Base-by-base conservation (phyloP, 2,329 filamentous ascomycete genomes). In the Hypoxylon sp. region DNA sequence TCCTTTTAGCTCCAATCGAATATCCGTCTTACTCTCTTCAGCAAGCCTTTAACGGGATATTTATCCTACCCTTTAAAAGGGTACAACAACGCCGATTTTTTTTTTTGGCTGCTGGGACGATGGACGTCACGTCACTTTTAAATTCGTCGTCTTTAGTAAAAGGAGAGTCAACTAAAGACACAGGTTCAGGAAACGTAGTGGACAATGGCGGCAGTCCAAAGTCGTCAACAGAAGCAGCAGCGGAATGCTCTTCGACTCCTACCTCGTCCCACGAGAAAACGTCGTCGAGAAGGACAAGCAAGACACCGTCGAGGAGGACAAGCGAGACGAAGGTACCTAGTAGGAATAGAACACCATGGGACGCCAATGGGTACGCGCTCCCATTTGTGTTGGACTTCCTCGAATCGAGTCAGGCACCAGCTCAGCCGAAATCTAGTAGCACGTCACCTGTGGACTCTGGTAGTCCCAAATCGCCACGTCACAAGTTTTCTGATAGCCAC, bases 401-500 rank as follows among this genome's bases (percentile, higher is more conserved):
- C 13, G 75, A 73, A 53, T 56, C 64, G 27, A 59, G 65, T 17
- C 67, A 65, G 49, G 57, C 46, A 32, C 45, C 49, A 32, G 38
- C 51, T 16, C 55, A 55, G 36, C 57, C 66, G 29, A 44, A 41
- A 4, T 63, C 63, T 25, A 63, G 63, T 35, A 59, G 60, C 52
- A 59, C 64, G 15, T 65, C 64, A 32, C 55, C 66, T 17, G 45
- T 46, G 12, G 61, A 60, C 20, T 49, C 62, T 15, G 43, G 46
- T 15, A 72, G 71, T 51, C 69, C 69, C 3, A 68, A 65, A 26
- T 72, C 70, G 4, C 69, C 70, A 11, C 60, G 62, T 37, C 76
- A 78, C 66, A 77, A 72, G 60, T 73, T 72, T 45, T 81, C 79
- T 0, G 75, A 78, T 59, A 82, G 79, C 57, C 72, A 75, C 43